Percentiles rank a stretch among this genome's conserved stretches.
These are phyloP conservation scores for Paecilomyces sp. DNA, from an alignment of 2,329 filamentous ascomycete genomes.

Conservation along the genomic window DNA sequence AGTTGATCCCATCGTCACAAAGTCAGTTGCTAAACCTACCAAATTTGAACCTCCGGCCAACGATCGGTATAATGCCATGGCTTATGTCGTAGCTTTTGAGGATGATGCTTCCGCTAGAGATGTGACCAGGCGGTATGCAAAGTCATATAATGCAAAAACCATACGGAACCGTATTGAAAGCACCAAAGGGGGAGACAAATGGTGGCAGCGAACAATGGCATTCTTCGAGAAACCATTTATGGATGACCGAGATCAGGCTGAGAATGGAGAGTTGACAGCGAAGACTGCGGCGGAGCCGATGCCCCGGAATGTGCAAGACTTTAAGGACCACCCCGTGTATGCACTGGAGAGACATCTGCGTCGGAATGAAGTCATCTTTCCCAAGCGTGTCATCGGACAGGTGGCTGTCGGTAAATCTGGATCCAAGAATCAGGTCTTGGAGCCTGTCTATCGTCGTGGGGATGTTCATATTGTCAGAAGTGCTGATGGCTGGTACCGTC, in stretches of 20 bases:
- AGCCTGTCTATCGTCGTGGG: conserved; percentile 72
- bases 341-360: conserved; percentile 80
- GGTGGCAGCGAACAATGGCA: conserved; percentile 46
- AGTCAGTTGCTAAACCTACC: conserved; percentile 66
- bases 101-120: conserved; percentile 71
- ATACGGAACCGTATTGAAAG: conserved; percentile 71
- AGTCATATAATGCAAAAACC: conserved; percentile 86
- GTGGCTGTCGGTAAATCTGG: conserved; percentile 49
- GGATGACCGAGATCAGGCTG: conserved; percentile 71
- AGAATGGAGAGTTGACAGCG: conserved; percentile 67
- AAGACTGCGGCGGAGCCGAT: conserved; percentile 71
- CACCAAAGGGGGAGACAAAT: conserved; percentile 48
- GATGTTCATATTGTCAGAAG: conserved; percentile 75
- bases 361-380: conserved; percentile 73
- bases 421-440: conserved; percentile 48
- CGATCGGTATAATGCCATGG: conserved; percentile 68
- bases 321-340: conserved; percentile 77
- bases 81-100: conserved; percentile 81
- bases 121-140: conserved; percentile 80
- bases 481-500: conserved; percentile 82
- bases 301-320: conserved; percentile 78
- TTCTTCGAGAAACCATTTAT: conserved; percentile 36
- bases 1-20: conserved; percentile 76
- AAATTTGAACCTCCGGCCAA: conserved; percentile 76
- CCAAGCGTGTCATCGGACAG: conserved; percentile 67